Evolutionary conservation across 352 stramenopile species (phyloP).

Genomic region (Phytophthora tentaculata): DNA sequence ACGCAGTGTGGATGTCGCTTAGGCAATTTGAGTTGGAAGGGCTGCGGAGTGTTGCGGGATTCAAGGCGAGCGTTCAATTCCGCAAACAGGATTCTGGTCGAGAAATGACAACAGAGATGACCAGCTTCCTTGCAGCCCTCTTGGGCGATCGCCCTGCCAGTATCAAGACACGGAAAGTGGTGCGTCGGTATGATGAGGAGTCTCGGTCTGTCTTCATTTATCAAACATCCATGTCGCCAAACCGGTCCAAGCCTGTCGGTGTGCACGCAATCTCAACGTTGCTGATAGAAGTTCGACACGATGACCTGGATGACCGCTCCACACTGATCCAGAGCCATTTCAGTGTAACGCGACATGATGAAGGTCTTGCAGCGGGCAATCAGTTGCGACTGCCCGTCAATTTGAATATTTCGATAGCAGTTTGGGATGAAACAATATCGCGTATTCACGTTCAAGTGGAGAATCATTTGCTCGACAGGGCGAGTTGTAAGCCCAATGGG

Average conservation of each 20-base stretch:
- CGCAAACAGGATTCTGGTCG: neutral
- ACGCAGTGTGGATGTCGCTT: slow-evolving; percentile 1
- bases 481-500: neutral
- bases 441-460: slow-evolving; percentile 11
- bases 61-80: neutral
- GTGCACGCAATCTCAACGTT: slow-evolving; percentile 9
- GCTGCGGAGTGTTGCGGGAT: neutral
- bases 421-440: slow-evolving; percentile 12
- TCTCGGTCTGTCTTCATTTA: slow-evolving; percentile 11
- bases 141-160: neutral
- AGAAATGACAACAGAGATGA: neutral
- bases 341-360: slow-evolving; percentile 6
- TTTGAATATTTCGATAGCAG: slow-evolving; percentile 7
- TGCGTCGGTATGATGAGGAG: slow-evolving; percentile 7
- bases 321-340: slow-evolving; percentile 15
- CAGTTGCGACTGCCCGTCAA: slow-evolving; percentile 1
- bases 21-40: slow-evolving; percentile 6
- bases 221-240: slow-evolving; percentile 1
- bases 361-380: slow-evolving; percentile 4
- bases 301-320: neutral
- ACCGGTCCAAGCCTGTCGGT: neutral
- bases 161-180: slow-evolving; percentile 5
- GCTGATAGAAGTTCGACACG: slow-evolving; percentile 1
- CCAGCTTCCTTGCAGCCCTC: neutral
- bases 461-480: neutral